A percentile compares a stretch with the other conserved stretches of the same genome.
Evolutionary conservation across 352 stramenopile species (phyloP).

Genomic region (Pythium biforme): DNA sequence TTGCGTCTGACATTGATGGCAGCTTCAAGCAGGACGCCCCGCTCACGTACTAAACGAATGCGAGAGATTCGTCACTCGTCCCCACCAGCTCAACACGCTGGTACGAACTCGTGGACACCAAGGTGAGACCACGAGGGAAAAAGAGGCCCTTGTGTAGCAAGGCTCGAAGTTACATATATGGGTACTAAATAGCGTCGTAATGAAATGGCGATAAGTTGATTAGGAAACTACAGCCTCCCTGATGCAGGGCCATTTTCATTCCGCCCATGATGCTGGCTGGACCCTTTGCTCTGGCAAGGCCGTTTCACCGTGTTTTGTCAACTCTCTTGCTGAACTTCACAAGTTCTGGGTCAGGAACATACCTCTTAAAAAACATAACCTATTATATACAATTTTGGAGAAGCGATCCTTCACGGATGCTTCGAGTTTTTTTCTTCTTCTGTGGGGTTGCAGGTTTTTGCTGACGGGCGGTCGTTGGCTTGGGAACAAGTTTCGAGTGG

Average conservation of each 20-base stretch:
- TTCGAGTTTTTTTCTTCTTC: conserved; percentile 24
- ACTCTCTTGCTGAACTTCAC: conserved; percentile 5
- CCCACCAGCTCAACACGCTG: conserved; percentile 4
- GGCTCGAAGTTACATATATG: background rate
- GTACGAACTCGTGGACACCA: conserved; percentile 9
- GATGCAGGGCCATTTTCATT: background rate
- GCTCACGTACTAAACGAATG: conserved; percentile 1
- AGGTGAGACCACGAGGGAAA: background rate
- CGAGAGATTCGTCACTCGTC: background rate
- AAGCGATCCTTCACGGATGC: conserved; percentile 22
- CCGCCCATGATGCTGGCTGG: no score
- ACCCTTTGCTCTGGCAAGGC: background rate
- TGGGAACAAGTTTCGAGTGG: background rate
- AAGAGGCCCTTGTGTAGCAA: background rate
- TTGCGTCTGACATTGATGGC: conserved; percentile 14
- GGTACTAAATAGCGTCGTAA: conserved; percentile 1
- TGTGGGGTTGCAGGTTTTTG: conserved; percentile 18
- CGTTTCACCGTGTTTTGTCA: conserved; percentile 1
- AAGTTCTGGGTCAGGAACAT: background rate
- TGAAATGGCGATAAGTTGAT: background rate
- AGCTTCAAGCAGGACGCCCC: conserved; percentile 20
- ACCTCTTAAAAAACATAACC: conserved; percentile 6
- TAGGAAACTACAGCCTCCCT: no score
- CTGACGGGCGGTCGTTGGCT: conserved; percentile 7
- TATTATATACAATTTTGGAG: conserved; percentile 7